A percentile compares a stretch with the other conserved stretches of the same genome.
Evolutionary conservation across 2,329 filamentous ascomycete species (phyloP).

Genomic region (Simplicillium sp.): DNA sequence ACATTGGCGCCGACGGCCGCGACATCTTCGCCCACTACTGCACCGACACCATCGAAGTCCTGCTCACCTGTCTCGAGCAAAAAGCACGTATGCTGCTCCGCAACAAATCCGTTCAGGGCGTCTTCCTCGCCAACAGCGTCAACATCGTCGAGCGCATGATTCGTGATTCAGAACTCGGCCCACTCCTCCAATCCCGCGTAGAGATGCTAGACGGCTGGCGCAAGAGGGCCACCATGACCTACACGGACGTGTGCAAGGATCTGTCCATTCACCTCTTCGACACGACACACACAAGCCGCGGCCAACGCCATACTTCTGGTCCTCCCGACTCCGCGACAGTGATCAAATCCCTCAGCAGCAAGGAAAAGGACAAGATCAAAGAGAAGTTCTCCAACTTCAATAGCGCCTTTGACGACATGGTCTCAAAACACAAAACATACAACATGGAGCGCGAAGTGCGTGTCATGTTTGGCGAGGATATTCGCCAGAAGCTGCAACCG

Average conservation of each 20-base stretch:
- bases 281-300: conserved; percentile 80
- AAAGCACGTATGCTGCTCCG: conserved; percentile 67
- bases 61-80: conserved; percentile 65
- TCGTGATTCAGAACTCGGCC: conserved; percentile 65
- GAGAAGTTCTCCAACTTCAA: conserved; percentile 94
- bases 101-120: conserved; percentile 68
- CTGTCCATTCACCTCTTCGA: conserved; percentile 78
- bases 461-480: conserved; percentile 68
- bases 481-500: conserved; percentile 86
- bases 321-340: conserved; percentile 76
- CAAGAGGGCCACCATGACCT: conserved; percentile 74
- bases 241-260: conserved; percentile 83
- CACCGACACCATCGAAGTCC: conserved; percentile 74
- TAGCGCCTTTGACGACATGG: conserved; percentile 77
- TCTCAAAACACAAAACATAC: conserved; percentile 70
- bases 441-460: conserved; percentile 89
- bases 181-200: conserved; percentile 59
- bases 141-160: conserved; percentile 79
- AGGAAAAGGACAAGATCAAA: conserved; percentile 94
- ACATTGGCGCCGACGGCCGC: conserved; percentile 79
- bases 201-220: conserved; percentile 70
- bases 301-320: conserved; percentile 61
- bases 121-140: conserved; percentile 85
- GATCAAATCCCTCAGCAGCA: conserved; percentile 72
- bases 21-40: conserved; percentile 87